Evolutionary conservation across 805 yeast species (phyloP).

Genomic region (Torulaspora franciscae): DNA sequence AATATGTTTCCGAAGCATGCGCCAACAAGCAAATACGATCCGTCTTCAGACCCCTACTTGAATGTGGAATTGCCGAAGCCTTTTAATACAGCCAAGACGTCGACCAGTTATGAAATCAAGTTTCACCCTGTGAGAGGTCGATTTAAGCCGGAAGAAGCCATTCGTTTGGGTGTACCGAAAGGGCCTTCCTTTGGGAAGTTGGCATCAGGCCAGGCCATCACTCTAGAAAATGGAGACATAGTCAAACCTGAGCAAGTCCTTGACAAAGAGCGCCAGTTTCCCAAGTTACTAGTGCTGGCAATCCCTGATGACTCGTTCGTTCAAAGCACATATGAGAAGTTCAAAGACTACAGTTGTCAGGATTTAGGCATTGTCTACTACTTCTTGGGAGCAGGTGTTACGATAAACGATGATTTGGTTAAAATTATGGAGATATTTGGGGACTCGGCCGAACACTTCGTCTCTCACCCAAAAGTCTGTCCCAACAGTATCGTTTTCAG

Average conservation of each 20-base stretch:
- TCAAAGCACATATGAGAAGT: slow-evolving; percentile 30
- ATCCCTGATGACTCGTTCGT: slow-evolving; percentile 55
- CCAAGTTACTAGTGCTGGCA: slow-evolving; percentile 64
- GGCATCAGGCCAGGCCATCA: slow-evolving; percentile 54
- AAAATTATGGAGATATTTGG: slow-evolving; percentile 52
- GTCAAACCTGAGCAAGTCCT: slow-evolving; percentile 69
- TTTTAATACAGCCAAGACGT: slow-evolving; percentile 20
- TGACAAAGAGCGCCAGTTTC: slow-evolving; percentile 53
- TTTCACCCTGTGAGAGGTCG: slow-evolving; percentile 70
- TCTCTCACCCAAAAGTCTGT: slow-evolving; percentile 66
- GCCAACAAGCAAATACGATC: slow-evolving; percentile 35
- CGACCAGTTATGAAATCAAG: slow-evolving; percentile 65
- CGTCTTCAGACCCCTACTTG: slow-evolving; percentile 35
- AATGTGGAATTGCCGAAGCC: slow-evolving; percentile 36
- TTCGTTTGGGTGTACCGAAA: slow-evolving; percentile 59
- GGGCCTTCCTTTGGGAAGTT: slow-evolving; percentile 57
- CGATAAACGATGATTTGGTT: slow-evolving; percentile 41
- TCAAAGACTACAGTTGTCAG: slow-evolving; percentile 24
- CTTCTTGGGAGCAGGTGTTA: slow-evolving; percentile 61
- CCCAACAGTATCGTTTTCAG: slow-evolving; percentile 58
- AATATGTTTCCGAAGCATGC: slow-evolving; percentile 57
- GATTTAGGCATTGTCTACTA: slow-evolving; percentile 60
- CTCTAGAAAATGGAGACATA: slow-evolving; percentile 52
- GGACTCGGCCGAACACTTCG: slow-evolving; percentile 45
- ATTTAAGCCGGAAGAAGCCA: slow-evolving; percentile 64